Percentiles rank a stretch among this genome's conserved stretches.
phyloP scores from a whole-genome alignment of 345 rosid species.

The Murraya paniculata region DNA sequence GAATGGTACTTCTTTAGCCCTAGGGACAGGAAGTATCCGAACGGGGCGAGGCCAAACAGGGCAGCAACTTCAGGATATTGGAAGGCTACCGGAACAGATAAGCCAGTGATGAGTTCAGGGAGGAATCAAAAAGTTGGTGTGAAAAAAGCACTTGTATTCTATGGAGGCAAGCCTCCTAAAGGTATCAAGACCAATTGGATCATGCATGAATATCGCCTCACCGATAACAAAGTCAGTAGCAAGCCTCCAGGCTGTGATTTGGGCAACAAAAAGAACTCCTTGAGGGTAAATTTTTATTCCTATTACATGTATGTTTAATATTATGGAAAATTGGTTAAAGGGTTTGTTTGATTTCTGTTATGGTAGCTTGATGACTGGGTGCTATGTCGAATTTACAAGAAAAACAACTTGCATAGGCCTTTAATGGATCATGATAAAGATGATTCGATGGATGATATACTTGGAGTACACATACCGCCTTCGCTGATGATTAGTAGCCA shows the following conservation, averaged over 20 bases:
- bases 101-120: constrained; percentile 66
- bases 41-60: constrained; percentile 93
- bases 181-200: constrained; percentile 98
- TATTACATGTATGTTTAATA: too few species aligned
- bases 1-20: constrained; percentile 99
- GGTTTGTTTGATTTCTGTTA: not conserved
- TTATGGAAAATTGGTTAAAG: too few species aligned
- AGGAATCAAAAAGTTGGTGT: constrained; percentile 81
- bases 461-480: constrained; percentile 46
- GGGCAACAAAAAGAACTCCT: constrained; percentile 74
- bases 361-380: constrained; percentile 96
- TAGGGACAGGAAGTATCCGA: constrained; percentile 91
- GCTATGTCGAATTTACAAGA: constrained; percentile 88
- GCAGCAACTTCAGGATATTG: constrained; percentile 98
- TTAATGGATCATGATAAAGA: constrained; percentile 52
- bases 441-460: constrained; percentile 48
- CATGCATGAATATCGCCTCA: constrained; percentile 92
- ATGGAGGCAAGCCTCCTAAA: constrained; percentile 95
- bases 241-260: constrained; percentile 62
- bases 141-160: constrained; percentile 88
- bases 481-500: constrained; percentile 36
- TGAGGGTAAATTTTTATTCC: constrained; percentile 49
- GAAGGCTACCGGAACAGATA: constrained; percentile 99
- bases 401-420: constrained; percentile 47
- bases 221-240: constrained; percentile 49